These are phyloP conservation scores for Emergomyces africanus DNA, from an alignment of 2,329 filamentous ascomycete species.

Conservation along the genomic window DNA sequence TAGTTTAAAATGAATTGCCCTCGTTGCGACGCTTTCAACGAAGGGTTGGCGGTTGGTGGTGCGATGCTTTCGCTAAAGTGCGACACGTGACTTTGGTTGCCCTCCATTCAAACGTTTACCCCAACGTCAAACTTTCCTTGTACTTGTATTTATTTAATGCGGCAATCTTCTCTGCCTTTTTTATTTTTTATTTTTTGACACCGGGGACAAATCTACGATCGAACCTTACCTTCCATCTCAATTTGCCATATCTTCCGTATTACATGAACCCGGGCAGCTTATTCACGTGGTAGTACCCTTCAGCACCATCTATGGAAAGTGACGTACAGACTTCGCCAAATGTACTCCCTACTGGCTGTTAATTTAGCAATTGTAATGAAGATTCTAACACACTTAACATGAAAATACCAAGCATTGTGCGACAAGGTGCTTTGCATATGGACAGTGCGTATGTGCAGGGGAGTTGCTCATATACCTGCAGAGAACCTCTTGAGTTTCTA, in stretches of 20 bases:
- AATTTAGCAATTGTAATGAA: background rate
- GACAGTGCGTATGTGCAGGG: no score
- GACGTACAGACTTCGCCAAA: background rate
- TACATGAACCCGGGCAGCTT: background rate
- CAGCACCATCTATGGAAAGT: no score
- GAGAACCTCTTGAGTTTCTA: no score
- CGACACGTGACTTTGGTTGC: conserved; percentile 30
- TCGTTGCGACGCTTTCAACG: conserved; percentile 17
- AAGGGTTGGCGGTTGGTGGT: conserved; percentile 26
- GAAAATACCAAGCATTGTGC: background rate
- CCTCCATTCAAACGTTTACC: conserved; percentile 17
- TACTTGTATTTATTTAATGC: background rate
- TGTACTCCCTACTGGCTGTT: background rate
- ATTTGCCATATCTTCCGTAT: background rate
- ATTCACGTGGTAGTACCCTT: no score
- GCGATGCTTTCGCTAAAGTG: conserved; percentile 32
- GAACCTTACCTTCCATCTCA: background rate
- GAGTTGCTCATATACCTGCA: no score
- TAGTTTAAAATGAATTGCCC: conserved; percentile 28
- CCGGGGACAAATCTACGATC: background rate
- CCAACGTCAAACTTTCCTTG: background rate
- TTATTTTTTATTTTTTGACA: background rate
- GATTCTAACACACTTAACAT: background rate
- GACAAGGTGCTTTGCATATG: no score
- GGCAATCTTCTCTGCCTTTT: background rate